A percentile compares a stretch with the other conserved stretches of the same genome.
These are phyloP conservation scores for Crassisporium funariophilum DNA, from an alignment of 768 basidiomycete species.

Conservation along the genomic window DNA sequence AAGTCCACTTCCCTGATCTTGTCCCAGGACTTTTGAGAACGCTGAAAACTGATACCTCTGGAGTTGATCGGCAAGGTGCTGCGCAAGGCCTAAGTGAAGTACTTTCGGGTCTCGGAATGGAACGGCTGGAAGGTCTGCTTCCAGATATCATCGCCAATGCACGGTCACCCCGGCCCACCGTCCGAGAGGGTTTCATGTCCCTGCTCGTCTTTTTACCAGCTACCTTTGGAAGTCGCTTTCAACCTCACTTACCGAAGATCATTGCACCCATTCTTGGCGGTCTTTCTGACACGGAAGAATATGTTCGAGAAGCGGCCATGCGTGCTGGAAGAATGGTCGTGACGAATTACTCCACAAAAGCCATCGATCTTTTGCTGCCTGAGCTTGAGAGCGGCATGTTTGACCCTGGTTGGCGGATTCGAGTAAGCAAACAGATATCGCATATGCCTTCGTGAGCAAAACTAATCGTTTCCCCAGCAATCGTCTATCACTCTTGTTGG, in stretches of 20 bases:
- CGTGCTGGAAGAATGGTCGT: slow-evolving; percentile 98
- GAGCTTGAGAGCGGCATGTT: slow-evolving; percentile 96
- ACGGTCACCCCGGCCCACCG: slow-evolving; percentile 84
- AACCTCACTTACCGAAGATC: slow-evolving; percentile 93
- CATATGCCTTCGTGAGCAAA: not conserved
- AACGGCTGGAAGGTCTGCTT: slow-evolving; percentile 88
- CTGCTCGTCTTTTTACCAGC: slow-evolving; percentile 93
- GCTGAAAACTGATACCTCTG: slow-evolving; percentile 89
- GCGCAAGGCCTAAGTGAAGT: slow-evolving; percentile 97
- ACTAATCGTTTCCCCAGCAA: slow-evolving; percentile 53
- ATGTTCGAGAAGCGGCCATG: slow-evolving; percentile 97
- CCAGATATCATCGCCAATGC: slow-evolving; percentile 94
- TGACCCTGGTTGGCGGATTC: slow-evolving; percentile 91
- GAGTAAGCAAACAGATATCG: slow-evolving; percentile 51
- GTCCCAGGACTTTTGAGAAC: slow-evolving; percentile 87
- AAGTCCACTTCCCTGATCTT: slow-evolving; percentile 92
- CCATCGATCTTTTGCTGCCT: slow-evolving; percentile 91
- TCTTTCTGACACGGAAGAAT: slow-evolving; percentile 90
- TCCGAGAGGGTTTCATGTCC: slow-evolving; percentile 98
- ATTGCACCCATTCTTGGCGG: slow-evolving; percentile 91
- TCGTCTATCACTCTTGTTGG: slow-evolving; percentile 96
- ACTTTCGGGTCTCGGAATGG: slow-evolving; percentile 95
- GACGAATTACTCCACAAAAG: slow-evolving; percentile 87
- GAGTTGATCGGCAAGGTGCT: slow-evolving; percentile 96
- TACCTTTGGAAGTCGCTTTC: slow-evolving; percentile 95